These are phyloP conservation scores for Rhodamnia rubescens DNA, from an alignment of 345 rosid genomes.

Conservation along the genomic window DNA sequence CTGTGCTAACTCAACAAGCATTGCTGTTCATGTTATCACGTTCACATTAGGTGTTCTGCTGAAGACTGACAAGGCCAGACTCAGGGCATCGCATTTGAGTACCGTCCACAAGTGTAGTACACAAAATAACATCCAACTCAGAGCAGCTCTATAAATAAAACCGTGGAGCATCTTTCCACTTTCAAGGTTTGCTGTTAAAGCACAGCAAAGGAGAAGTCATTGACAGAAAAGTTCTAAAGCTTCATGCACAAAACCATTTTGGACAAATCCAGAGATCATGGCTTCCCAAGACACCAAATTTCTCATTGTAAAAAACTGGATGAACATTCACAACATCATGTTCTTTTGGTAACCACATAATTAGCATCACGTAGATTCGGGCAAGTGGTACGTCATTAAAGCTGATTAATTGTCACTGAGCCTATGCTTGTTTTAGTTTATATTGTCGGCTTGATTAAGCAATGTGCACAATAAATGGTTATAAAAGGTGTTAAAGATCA, in stretches of 20 bases:
- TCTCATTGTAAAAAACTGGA: conserved; percentile 1
- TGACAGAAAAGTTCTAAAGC: conserved; percentile 9
- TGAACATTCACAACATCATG: conserved; percentile 1
- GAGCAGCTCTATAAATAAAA: conserved; percentile 2
- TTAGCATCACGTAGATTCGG: not conserved
- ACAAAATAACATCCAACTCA: conserved; percentile 5
- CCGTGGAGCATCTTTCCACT: conserved; percentile 11
- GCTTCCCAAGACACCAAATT: conserved; percentile 19
- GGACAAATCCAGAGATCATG: conserved; percentile 15
- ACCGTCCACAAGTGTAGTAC: conserved; percentile 10
- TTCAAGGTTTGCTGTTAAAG: conserved; percentile 5
- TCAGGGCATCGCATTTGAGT: conserved; percentile 5
- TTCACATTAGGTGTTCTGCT: conserved; percentile 11
- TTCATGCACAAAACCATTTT: conserved; percentile 5
- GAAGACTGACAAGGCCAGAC: conserved; percentile 14
- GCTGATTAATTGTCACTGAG: not conserved
- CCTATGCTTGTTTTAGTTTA: not conserved
- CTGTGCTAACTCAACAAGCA: conserved; percentile 21
- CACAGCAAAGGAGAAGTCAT: conserved; percentile 6
- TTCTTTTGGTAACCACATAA: not conserved
- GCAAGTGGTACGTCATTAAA: not conserved
- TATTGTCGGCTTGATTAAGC: not conserved
- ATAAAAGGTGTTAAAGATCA: not conserved
- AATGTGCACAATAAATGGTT: not conserved
- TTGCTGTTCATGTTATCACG: conserved; percentile 24